Base-by-base conservation (phyloP, 495 filamentous ascomycete species). In the Neohortaea acidophila region DNA sequence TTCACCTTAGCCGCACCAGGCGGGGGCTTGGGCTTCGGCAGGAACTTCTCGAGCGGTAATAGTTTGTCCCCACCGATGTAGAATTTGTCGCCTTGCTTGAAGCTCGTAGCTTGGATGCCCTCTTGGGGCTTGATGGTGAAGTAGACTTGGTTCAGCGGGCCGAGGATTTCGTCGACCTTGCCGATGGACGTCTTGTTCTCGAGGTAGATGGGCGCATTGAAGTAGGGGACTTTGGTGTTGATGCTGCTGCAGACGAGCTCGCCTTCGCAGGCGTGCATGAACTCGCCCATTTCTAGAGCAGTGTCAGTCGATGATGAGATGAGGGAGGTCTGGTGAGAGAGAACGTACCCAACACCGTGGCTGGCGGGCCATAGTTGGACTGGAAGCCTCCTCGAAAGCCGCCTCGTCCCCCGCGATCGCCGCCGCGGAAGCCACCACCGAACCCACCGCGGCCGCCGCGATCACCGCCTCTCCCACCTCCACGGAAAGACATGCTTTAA, bases 111-210 rank as follows among this genome's bases (percentile, higher is more conserved):
- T 54, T 89, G 77, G 61, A 97, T 94, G 51, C 89, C 89, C 53
- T 94, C 85, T 54, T 82, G 71, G 24, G 91, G 84, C 65, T 94
- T 96, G 59, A 97, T 74, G 43, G 89, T 96, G 74, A 97, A 97
- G 67, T 77, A 93, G 42, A 96, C 84, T 59, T 92, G 79, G 67
- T 91, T 94, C 58, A 97, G 77, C 36, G 87, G 83, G 26, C 85
- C 85, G 36, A 94, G 74, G 43, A 94, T 82, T 67, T 94, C 86
- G 66, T 93, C 84, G 55, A 93, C 79, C 64, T 91, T 87, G 62
- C 81, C 84, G 60, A 93, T 21, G 24, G 29, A 29, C 42, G 81
- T 81, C 73, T 94, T 96, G 68, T 96, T 96, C 70, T 97, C 86
- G 36, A 96, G 77, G 67, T 86, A 97, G 53, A 96, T 92, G 36